phyloP scores from a whole-genome alignment of 169 alveolate species.

The Cryptosporidium baileyi region DNA sequence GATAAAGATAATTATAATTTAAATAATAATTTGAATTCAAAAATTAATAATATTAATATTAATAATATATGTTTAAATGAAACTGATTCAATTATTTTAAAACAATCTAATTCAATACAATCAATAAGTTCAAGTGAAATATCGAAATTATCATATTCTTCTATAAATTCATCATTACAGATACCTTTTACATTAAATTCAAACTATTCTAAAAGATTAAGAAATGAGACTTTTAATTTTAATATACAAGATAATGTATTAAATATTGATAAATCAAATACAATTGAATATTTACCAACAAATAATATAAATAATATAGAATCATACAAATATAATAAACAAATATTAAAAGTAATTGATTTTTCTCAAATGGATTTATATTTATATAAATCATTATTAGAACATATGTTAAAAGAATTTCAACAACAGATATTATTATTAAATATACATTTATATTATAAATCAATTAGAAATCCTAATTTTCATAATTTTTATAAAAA shows the following conservation, averaged over 20 bases:
- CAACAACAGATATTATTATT: slow-evolving; percentile 8
- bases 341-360: background rate
- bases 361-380: slow-evolving; percentile 18
- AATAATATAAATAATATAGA: background rate
- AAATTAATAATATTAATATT: too few relatives aligned
- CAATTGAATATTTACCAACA: background rate
- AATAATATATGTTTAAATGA: background rate
- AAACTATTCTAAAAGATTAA: too few relatives aligned
- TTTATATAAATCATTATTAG: background rate
- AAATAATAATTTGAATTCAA: background rate
- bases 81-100: background rate
- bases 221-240: too few relatives aligned
- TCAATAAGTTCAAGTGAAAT: background rate
- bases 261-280: background rate
- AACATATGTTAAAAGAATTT: slow-evolving; percentile 20
- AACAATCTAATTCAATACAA: too few relatives aligned
- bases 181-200: background rate
- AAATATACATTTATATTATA: slow-evolving; percentile 30
- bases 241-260: background rate
- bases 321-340: background rate
- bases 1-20: too few relatives aligned
- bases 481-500: background rate
- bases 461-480: slow-evolving; percentile 2
- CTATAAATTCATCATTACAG: background rate
- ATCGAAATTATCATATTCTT: background rate